Base-by-base conservation (phyloP, 2,329 filamentous ascomycete genomes). In the Septoria linicola region DNA sequence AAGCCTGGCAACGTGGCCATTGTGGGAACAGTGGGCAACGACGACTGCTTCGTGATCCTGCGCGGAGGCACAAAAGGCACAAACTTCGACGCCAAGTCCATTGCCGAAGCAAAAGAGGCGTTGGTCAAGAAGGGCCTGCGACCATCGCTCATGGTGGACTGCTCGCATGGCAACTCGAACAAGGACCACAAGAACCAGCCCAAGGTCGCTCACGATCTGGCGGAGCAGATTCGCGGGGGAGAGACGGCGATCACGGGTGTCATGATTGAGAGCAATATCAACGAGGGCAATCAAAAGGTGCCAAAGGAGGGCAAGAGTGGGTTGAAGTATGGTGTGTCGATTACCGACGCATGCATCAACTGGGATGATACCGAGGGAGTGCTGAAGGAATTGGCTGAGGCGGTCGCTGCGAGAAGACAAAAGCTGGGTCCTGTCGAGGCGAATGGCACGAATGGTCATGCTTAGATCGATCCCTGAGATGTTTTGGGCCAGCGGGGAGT, bases 161-260 rank as follows among this genome's bases (percentile, higher is more conserved):
- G 93, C 80, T 93, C 88, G 70, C 93, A 99, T 71, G 93, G 93
- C 59, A 96, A 96, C 77, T 63, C 60, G 4, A 48, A 55, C 35
- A 99, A 99, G 81, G 83, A 97, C 73, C 92, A 97, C 80, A 90
- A 84, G 76, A 99, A 97, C 73, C 93, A 99, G 75, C 91, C 91
- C 60, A 90, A 92, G 79, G 93, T 99, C 16, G 91, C 90, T 3
- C 84, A 83, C 43, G 81, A 78, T 8, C 71, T 99, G 51, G 90
- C 88, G 1, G 84, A 88, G 66, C 93, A 99, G 74, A 88, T 99
- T 54, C 79, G 85, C 48, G 82, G 80, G 51, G 93, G 93, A 30
- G 92, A 97, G 75, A 80, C 80, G 2, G 86, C 78, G 41, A 93
- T 99, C 66, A 92, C 96, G 83, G 93, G 93, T 65, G 89, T 97